Percentiles rank a stretch among this genome's conserved stretches.
Evolutionary conservation across 495 filamentous ascomycete species (phyloP).

Genomic region (Melanomma pulvis-pyrius): DNA sequence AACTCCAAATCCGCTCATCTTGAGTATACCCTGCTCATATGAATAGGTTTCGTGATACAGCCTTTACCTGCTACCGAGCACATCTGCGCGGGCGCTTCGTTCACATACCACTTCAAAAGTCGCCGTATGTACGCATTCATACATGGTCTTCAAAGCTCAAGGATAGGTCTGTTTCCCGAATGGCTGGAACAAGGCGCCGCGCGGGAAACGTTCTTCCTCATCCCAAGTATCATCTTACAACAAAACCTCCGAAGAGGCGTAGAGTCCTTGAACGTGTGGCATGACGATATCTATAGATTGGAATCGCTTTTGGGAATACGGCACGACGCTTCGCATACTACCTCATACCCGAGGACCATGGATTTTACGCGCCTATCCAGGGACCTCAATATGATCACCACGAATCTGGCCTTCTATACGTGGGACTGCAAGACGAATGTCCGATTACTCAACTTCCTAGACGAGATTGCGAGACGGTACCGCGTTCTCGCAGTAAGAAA

Average conservation of each 20-base stretch:
- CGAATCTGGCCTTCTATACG: slow-evolving; percentile 1
- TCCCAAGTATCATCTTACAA: slow-evolving; percentile 10
- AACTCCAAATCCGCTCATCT: too few species aligned
- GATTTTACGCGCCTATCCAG: slow-evolving; percentile 2
- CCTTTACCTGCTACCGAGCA: too few species aligned
- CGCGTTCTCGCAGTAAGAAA: neutral
- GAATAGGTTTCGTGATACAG: too few species aligned
- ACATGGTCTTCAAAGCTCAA: neutral
- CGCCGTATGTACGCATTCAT: slow-evolving; percentile 15
- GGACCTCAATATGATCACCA: neutral
- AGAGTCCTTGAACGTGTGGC: neutral
- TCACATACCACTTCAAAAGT: slow-evolving; percentile 20
- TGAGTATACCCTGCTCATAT: too few species aligned
- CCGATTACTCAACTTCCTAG: slow-evolving; percentile 11
- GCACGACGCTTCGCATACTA: too few species aligned
- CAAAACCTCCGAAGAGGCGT: neutral
- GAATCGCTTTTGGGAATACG: slow-evolving; percentile 6
- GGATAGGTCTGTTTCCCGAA: neutral
- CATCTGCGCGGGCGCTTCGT: slow-evolving; percentile 10
- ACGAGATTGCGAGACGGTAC: slow-evolving; percentile 7
- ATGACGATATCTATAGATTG: neutral
- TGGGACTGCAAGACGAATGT: neutral
- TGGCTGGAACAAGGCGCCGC: neutral
- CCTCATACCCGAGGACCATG: neutral
- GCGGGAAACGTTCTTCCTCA: neutral